These are phyloP conservation scores for Ambrosia artemisiifolia DNA, from an alignment of 129 eudicot genomes.

Conservation along the genomic window DNA sequence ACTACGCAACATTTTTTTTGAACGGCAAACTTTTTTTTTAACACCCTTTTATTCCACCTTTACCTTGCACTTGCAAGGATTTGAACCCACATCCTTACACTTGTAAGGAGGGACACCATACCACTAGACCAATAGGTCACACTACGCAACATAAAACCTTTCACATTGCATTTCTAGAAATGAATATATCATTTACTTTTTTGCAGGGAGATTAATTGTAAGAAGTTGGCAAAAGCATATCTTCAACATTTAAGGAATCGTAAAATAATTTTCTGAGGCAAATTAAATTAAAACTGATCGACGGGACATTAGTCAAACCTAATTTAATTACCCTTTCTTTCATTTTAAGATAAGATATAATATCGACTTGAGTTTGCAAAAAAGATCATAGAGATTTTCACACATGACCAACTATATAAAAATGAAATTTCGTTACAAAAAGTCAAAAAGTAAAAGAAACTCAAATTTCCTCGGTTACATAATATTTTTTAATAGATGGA, in stretches of 20 bases:
- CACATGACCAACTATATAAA: constrained; percentile 10
- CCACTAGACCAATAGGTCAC: too few relatives aligned
- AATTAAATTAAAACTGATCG: constrained; percentile 2
- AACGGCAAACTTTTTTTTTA: too few relatives aligned
- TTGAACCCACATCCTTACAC: too few relatives aligned
- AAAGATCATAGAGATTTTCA: background rate
- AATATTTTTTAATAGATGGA: too few relatives aligned
- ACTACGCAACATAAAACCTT: constrained; percentile 23
- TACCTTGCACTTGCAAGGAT: too few relatives aligned
- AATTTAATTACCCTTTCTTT: constrained; percentile 14
- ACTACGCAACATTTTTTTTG: too few relatives aligned
- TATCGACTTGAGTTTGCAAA: constrained; percentile 10
- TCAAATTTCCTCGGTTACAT: too few relatives aligned
- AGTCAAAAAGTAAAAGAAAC: too few relatives aligned
- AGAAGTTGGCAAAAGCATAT: constrained; percentile 21
- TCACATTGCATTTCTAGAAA: constrained; percentile 21
- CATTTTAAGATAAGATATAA: background rate
- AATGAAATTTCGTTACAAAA: background rate
- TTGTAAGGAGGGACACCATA: too few relatives aligned
- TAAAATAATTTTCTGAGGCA: constrained; percentile 16
- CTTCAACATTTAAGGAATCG: constrained; percentile 30
- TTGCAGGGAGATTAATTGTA: constrained; percentile 16
- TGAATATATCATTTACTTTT: constrained; percentile 22
- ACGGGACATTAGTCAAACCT: constrained; percentile 41
- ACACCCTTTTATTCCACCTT: too few relatives aligned